Evolutionary conservation across 2,329 filamentous ascomycete genomes (phyloP).

Genomic region (Monosporascus cannonballus): DNA sequence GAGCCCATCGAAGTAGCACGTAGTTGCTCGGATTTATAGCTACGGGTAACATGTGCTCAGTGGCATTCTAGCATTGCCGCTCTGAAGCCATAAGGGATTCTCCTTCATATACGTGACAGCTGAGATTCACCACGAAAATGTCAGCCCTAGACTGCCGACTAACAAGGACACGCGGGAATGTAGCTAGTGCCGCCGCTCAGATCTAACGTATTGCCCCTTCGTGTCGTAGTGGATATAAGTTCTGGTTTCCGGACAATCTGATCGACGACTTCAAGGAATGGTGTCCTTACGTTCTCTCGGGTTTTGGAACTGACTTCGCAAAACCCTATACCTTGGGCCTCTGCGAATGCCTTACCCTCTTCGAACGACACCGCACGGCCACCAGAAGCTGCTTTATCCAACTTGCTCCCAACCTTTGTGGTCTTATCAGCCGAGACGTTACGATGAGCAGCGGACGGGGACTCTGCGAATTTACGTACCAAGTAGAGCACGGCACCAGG

Average conservation of each 20-base stretch:
- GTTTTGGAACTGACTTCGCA: constrained; percentile 51
- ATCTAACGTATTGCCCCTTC: constrained; percentile 20
- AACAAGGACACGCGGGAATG: constrained; percentile 21
- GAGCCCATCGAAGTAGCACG: constrained; percentile 15
- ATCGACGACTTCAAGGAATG: constrained; percentile 47
- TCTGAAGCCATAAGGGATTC: background rate
- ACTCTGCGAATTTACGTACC: constrained; percentile 21
- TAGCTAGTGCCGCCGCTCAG: constrained; percentile 21
- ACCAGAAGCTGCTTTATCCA: constrained; percentile 37
- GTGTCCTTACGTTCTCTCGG: constrained; percentile 42
- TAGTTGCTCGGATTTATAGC: background rate
- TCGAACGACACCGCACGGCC: constrained; percentile 38
- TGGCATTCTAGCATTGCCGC: background rate
- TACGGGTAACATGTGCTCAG: background rate
- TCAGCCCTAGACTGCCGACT: background rate
- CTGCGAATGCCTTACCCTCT: constrained; percentile 42
- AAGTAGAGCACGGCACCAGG: constrained; percentile 43
- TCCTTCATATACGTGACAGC: no score
- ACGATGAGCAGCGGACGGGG: background rate
- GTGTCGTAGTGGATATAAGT: constrained; percentile 28
- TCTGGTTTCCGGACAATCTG: constrained; percentile 39
- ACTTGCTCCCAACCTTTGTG: constrained; percentile 41
- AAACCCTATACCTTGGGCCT: constrained; percentile 39
- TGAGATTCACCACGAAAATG: no score
- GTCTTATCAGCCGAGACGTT: constrained; percentile 2